Base-by-base conservation (phyloP, 2,329 filamentous ascomycete species). In the Aspergillus persii region DNA sequence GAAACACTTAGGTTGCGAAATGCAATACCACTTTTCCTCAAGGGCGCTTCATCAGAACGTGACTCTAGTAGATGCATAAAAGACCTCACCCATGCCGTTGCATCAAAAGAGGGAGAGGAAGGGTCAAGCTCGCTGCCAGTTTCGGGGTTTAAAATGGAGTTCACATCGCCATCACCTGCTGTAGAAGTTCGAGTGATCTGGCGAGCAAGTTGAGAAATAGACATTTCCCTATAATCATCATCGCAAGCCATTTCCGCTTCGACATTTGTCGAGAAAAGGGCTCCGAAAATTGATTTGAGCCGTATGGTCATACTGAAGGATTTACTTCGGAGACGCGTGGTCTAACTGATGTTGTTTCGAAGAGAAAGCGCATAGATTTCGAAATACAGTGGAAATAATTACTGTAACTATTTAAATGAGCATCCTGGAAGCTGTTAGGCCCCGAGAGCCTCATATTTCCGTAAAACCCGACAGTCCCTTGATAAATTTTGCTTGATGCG, bases 1-100 rank as follows among this genome's bases (percentile, higher is more conserved):
- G 77, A 69, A n/a, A 76, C 77, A 50, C 68, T 72, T 54, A 79
- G 62, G 61, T 75, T 71, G 29, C 69, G 68, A 65, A 74, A 79
- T 1, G 76, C 71, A 41, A 41, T 41, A 15, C 36, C 36, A 15
- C 36, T 41, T 41, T 41, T 41, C n/a, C 36, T 12, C 36, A 41
- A 12, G n/a, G 36, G 15, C 8, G 12, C 4, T 12, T 41, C 36
- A 12, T 5, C 36, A 41, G 36, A 41, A 15, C 36, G 15, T n/a
- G 36, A 41, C 15, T 41, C 36, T 12, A 41, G 12, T 15, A 41
- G 36, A 1, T 41, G 36, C 36, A 41, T 41, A n/a, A 41, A 41
- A 12, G 36, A 41, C 4, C 12, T 41, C 15, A 41, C 36, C 36
- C 36, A 41, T 41, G 5, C 12, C 15, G 11, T 41, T 41, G 36